Percentiles rank a stretch among this genome's conserved stretches.
Conservation (phyloP, 2,329 filamentous ascomycete genomes). For the Trichoderma cornu-damae region DNA sequence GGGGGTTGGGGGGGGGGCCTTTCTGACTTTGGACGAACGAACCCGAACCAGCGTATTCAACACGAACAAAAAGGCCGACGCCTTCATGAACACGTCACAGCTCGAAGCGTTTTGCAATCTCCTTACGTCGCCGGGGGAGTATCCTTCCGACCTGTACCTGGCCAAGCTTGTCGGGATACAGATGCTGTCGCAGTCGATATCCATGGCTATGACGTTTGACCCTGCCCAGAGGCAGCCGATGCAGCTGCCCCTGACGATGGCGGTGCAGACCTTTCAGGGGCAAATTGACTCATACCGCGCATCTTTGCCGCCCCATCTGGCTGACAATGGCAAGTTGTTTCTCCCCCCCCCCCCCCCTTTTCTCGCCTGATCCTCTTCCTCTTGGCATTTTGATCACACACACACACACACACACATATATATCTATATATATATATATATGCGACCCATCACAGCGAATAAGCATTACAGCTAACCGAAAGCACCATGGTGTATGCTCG, state of each 20-base stretch:
- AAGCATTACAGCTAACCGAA: background rate
- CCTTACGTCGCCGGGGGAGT: constrained; percentile 40
- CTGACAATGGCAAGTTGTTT: constrained; percentile 30
- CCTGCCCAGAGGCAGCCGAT: constrained; percentile 25
- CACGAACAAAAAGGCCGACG: constrained; percentile 44
- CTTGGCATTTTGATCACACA: too few relatives aligned
- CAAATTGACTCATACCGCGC: constrained; percentile 39
- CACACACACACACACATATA: too few relatives aligned
- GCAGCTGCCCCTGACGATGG: constrained; percentile 38
- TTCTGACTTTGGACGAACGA: background rate
- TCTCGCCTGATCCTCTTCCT: too few relatives aligned
- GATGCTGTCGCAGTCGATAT: constrained; percentile 45
- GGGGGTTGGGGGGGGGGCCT: too few relatives aligned
- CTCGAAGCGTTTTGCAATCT: constrained; percentile 41
- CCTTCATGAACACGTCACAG: constrained; percentile 43
- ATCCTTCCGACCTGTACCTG: constrained; percentile 41
- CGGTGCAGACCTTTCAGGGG: constrained; percentile 42
- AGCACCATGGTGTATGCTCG: background rate
- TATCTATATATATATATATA: too few relatives aligned
- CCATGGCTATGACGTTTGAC: constrained; percentile 35
- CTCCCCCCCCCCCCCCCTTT: too few relatives aligned
- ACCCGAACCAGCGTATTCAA: constrained; percentile 35
- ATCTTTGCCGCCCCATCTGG: constrained; percentile 34
- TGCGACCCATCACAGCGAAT: too few relatives aligned
- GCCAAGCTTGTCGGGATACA: constrained; percentile 45